Percentiles rank a stretch among this genome's conserved stretches.
phyloP scores from a whole-genome alignment of 1,139 yeast genomes.

The Pichia cactophila region DNA sequence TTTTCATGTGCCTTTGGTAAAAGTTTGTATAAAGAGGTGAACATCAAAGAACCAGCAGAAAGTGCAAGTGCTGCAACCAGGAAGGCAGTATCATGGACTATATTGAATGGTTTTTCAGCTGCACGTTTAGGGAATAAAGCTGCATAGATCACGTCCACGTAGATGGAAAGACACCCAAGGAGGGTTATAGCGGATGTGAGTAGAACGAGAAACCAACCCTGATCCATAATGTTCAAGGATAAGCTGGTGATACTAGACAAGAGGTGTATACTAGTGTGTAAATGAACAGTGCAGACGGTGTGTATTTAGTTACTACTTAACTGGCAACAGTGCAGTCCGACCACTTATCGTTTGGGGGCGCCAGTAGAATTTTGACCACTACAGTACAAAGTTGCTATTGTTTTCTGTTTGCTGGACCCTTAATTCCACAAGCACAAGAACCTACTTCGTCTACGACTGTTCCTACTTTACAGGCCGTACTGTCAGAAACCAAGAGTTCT shows the following conservation, averaged over 20 bases:
- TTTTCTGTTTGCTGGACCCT: too few relatives aligned
- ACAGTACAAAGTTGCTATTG: too few relatives aligned
- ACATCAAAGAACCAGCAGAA: conserved; percentile 69
- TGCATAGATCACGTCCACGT: conserved; percentile 40
- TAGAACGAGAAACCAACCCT: conserved; percentile 52
- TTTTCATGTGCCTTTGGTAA: conserved; percentile 55
- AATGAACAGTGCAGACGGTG: too few relatives aligned
- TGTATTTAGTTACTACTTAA: too few relatives aligned
- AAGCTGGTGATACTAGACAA: too few relatives aligned
- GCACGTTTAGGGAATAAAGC: conserved; percentile 37
- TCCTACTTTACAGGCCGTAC: background rate
- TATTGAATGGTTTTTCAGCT: conserved; percentile 39
- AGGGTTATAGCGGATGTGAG: conserved; percentile 53
- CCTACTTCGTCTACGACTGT: too few relatives aligned
- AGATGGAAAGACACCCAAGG: conserved; percentile 51
- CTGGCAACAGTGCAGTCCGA: too few relatives aligned
- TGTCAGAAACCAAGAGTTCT: conserved; percentile 17
- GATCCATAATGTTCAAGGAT: conserved; percentile 20
- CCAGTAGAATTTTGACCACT: too few relatives aligned
- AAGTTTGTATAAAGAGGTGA: conserved; percentile 68
- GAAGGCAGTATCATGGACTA: conserved; percentile 54
- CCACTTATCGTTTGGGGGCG: too few relatives aligned
- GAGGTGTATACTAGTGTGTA: too few relatives aligned
- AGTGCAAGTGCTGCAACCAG: conserved; percentile 60
- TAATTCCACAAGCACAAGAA: too few relatives aligned